A percentile compares a stretch with the other conserved stretches of the same genome.
phyloP scores from a whole-genome alignment of 192 early-diverging fungal species.

The Backusella tarrabulga region DNA sequence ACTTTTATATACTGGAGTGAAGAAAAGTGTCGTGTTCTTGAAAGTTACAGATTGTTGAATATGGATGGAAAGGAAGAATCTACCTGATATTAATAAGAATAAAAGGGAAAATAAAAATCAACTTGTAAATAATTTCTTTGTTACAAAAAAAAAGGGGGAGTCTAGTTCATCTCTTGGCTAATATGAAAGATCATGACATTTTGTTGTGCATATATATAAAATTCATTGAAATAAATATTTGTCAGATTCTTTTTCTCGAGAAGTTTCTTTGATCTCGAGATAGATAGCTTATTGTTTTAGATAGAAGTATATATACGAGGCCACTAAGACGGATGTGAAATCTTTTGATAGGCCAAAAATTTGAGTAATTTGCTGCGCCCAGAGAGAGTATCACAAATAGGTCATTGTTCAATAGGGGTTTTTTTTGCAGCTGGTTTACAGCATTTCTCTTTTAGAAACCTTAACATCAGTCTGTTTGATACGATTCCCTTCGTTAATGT shows the following conservation, averaged over 20 bases:
- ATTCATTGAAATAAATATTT: not conserved
- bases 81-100: not conserved
- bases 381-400: not conserved
- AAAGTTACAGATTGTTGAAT: constrained; percentile 25
- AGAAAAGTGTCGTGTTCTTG: constrained; percentile 48
- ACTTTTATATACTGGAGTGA: constrained; percentile 72
- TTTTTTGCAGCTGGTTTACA: not conserved
- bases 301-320: not conserved
- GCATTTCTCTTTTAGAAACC: not conserved
- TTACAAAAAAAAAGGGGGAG: not conserved
- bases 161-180: not conserved
- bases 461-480: not conserved
- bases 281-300: not conserved
- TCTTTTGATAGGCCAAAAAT: too few relatives aligned
- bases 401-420: not conserved
- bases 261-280: not conserved
- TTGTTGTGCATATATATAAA: not conserved
- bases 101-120: not conserved
- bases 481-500: not conserved
- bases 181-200: not conserved
- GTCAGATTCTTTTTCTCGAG: not conserved
- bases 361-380: not conserved
- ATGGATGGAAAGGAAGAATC: constrained; percentile 1
- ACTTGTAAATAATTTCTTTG: not conserved
- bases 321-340: not conserved